A percentile compares a stretch with the other conserved stretches of the same genome.
These are phyloP conservation scores for Nannizzia gypsea DNA, from an alignment of 2,329 filamentous ascomycete species.

Conservation along the genomic window DNA sequence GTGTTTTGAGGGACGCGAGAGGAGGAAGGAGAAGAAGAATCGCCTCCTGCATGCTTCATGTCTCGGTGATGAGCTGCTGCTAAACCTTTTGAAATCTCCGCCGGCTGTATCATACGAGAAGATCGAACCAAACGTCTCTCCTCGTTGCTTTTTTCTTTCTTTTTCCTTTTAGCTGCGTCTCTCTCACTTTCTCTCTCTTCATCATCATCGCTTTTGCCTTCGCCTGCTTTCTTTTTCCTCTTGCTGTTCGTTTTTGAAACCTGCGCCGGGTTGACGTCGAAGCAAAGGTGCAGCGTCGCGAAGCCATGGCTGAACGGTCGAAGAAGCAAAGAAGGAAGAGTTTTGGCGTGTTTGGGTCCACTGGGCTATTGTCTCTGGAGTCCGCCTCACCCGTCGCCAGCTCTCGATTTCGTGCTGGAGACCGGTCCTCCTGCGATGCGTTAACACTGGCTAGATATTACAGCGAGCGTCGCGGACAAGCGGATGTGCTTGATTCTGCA, in stretches of 20 bases:
- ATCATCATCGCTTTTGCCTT: background rate
- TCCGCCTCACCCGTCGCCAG: background rate
- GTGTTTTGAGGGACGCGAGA: no score
- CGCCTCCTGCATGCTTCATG: no score
- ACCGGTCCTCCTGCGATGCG: background rate
- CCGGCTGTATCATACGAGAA: background rate
- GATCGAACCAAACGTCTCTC: no score
- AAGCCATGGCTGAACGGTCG: slow-evolving; percentile 16
- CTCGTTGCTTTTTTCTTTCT: no score
- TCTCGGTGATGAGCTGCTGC: no score
- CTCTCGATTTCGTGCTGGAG: background rate
- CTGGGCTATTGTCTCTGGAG: slow-evolving; percentile 8
- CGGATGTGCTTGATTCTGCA: background rate
- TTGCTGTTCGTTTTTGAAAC: background rate
- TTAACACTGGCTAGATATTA: background rate
- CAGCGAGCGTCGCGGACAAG: background rate
- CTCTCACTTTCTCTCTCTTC: background rate
- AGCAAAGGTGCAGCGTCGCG: background rate
- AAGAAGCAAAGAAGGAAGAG: slow-evolving; percentile 22
- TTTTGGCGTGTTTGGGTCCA: slow-evolving; percentile 22
- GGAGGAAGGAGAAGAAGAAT: no score
- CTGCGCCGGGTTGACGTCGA: background rate
- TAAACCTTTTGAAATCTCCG: no score
- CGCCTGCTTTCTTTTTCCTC: background rate
- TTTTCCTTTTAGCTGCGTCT: background rate